These are phyloP conservation scores for Atkinsonella texensis DNA, from an alignment of 2,329 filamentous ascomycete genomes.

Conservation along the genomic window DNA sequence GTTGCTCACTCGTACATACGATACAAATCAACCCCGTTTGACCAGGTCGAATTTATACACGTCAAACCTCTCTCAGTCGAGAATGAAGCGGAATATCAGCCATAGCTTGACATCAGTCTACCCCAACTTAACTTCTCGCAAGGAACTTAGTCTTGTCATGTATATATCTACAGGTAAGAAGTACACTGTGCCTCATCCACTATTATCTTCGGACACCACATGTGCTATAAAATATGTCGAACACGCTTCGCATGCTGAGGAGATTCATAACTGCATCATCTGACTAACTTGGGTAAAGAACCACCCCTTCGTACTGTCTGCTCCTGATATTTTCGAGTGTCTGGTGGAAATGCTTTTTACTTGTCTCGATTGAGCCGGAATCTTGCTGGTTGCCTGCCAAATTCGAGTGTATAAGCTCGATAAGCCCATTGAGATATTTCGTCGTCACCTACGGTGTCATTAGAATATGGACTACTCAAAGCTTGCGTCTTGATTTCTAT, in stretches of 20 bases:
- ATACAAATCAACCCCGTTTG: background rate
- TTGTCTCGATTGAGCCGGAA: slow-evolving; percentile 72
- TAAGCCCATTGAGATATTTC: slow-evolving; percentile 95
- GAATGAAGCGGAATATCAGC: background rate
- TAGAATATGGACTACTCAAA: slow-evolving; percentile 4
- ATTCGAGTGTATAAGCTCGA: slow-evolving; percentile 96
- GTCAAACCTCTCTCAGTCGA: too few relatives aligned
- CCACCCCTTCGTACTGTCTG: slow-evolving; percentile 85
- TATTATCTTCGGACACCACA: slow-evolving; percentile 2
- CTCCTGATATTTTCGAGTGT: slow-evolving; percentile 89
- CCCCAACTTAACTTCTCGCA: background rate
- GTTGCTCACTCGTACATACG: too few relatives aligned
- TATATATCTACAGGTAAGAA: slow-evolving; percentile 4
- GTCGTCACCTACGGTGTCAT: slow-evolving; percentile 55
- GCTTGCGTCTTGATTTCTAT: background rate
- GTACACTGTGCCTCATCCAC: slow-evolving; percentile 6
- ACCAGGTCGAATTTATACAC: background rate
- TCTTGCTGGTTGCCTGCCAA: slow-evolving; percentile 75
- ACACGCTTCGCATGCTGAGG: slow-evolving; percentile 1
- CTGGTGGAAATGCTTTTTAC: slow-evolving; percentile 85
- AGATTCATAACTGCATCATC: background rate
- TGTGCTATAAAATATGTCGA: slow-evolving; percentile 1
- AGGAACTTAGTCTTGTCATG: background rate
- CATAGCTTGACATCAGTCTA: background rate
- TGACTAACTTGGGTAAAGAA: slow-evolving; percentile 47